These are phyloP conservation scores for Tolypocladium ophioglossoides DNA, from an alignment of 2,329 filamentous ascomycete genomes.

Conservation along the genomic window DNA sequence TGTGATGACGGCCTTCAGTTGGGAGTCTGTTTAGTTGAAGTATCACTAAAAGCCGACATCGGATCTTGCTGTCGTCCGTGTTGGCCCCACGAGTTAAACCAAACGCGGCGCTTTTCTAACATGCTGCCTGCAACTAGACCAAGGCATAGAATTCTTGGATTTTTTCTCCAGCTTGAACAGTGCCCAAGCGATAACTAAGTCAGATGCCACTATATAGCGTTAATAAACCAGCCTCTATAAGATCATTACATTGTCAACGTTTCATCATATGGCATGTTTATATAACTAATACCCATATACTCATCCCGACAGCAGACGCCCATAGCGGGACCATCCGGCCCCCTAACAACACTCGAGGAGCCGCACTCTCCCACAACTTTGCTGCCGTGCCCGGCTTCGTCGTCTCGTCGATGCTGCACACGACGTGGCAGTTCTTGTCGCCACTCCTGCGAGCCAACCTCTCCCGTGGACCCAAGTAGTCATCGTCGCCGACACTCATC, in stretches of 20 bases:
- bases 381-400: conserved; percentile 12
- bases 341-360: conserved; percentile 4
- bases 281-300: neutral
- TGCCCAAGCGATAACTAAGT: neutral
- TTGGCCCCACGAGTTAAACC: too few species aligned
- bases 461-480: too few species aligned
- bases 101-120: neutral
- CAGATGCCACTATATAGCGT: neutral
- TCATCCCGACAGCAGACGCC: neutral
- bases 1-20: neutral
- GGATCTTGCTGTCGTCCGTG: too few species aligned
- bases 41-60: neutral
- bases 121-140: neutral
- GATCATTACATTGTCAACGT: neutral
- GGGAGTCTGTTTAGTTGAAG: neutral
- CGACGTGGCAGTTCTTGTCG: conserved; percentile 10
- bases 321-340: conserved; percentile 2
- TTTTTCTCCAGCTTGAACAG: neutral
- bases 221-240: neutral
- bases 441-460: too few species aligned
- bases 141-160: neutral
- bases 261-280: neutral
- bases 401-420: conserved; percentile 24
- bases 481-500: neutral
- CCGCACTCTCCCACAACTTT: conserved; percentile 14